Evolutionary conservation across 495 filamentous ascomycete species (phyloP), one percentile per base, ranked within the genome.

Genomic region (Margaritispora aquatica): DNA sequence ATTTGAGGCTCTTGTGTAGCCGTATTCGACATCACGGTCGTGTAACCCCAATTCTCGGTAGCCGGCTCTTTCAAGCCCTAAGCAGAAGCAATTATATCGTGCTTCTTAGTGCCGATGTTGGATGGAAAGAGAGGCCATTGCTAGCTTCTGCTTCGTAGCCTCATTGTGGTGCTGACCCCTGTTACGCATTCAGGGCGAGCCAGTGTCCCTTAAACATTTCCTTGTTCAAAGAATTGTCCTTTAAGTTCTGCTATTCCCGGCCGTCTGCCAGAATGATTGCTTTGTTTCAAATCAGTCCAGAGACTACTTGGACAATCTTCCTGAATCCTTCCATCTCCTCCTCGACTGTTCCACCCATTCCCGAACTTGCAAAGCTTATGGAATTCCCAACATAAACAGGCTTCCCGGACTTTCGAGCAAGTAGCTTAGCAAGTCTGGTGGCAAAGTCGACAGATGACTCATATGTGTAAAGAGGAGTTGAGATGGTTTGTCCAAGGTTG

Each of bases 301-400:
- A 44, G 38, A 93, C 76, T 49, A 87, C 76, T 51, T 88, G 81
- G 53, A 91, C 84, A 55, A 91, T 82, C 63, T 79, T 79, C 59
- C 76, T 81, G 55, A 97, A 80, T 1, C 87, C 92, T 66, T 94
- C 91, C 88, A 96, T 89, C 73, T 97, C 93, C 75, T 97, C 93
- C 67, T 95, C 90, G n/a, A 92, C 83, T 10, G 80, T 84, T 22
- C 88, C 83, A 0, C 88, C 88, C 46, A 90, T 78, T 8, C 80
- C 85, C 0, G 82, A 80, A 65, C 81, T 87, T 47, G 77, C 73
- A 62, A 90, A 81, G 60, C 81, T 84, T 54, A 89, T 78, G 1
- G 84, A 88, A 62, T 88, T 94, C 8, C 89, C 88, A 36, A 98
- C 89, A 69, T 97, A 97, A 1, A 87, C 84, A 1, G 90, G 90